Percentiles rank a stretch among this genome's conserved stretches.
phyloP scores from a whole-genome alignment of 2,329 filamentous ascomycete species.

The Emmonsia crescens region DNA sequence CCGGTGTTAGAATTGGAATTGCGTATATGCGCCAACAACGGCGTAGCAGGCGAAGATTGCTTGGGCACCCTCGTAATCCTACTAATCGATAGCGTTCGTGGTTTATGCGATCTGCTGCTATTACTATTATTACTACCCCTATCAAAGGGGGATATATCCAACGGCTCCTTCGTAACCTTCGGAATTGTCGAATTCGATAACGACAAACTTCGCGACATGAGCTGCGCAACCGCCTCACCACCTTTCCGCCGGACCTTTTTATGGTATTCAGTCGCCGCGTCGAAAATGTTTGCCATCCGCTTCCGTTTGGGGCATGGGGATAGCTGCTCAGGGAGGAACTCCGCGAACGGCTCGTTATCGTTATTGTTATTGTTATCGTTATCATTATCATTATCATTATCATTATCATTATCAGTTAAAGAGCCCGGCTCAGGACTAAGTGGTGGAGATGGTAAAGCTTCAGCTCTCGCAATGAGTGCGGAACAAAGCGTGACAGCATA shows the following conservation, averaged over 20 bases:
- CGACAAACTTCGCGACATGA: constrained; percentile 24
- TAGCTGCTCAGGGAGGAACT: constrained; percentile 29
- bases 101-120: not conserved
- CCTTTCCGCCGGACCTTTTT: constrained; percentile 30
- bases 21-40: not conserved
- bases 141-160: not conserved
- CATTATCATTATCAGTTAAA: not conserved
- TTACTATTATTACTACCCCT: not conserved
- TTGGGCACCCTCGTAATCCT: not conserved
- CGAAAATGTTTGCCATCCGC: constrained; percentile 33
- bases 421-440: constrained; percentile 12
- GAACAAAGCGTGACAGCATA: constrained; percentile 29
- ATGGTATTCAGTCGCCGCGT: constrained; percentile 32
- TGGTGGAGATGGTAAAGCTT: constrained; percentile 25
- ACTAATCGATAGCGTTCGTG: constrained; percentile 2
- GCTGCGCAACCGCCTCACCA: constrained; percentile 29
- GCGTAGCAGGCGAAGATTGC: not conserved
- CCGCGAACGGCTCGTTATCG: constrained; percentile 17
- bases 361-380: not conserved
- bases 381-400: constrained; percentile 7
- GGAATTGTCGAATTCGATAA: constrained; percentile 18
- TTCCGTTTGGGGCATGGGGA: constrained; percentile 34
- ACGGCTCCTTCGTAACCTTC: constrained; percentile 26
- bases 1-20: not conserved
- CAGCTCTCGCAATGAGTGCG: constrained; percentile 23